Evolutionary conservation across 306 rosid species (phyloP).

Genomic region (Begonia loranthoides): DNA sequence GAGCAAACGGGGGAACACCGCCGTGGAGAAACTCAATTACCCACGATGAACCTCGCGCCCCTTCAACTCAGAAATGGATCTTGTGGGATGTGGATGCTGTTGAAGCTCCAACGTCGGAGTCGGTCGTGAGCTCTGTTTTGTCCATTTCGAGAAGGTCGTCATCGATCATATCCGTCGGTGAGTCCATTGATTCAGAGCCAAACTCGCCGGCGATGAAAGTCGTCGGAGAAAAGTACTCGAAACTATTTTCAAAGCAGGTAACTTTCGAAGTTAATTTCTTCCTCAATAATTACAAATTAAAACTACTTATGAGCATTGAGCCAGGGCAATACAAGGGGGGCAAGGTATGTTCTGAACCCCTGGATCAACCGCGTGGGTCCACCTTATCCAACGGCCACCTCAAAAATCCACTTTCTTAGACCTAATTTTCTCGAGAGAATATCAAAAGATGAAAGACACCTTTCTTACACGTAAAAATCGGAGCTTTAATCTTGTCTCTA

Average conservation of each 20-base stretch:
- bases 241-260: neutral
- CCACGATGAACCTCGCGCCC: conserved; percentile 35
- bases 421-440: no score
- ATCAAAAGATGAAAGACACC: no score
- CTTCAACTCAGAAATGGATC: conserved; percentile 42
- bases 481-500: no score
- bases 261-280: no score
- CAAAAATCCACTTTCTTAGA: no score
- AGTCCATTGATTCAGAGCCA: conserved; percentile 15
- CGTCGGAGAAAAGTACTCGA: conserved; percentile 7
- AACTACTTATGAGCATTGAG: no score
- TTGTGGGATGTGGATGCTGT: conserved; percentile 52
- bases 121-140: conserved; percentile 9
- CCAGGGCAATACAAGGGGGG: no score
- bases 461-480: no score
- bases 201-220: conserved; percentile 33
- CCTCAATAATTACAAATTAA: no score
- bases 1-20: conserved; percentile 70
- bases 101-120: conserved; percentile 20
- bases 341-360: no score
- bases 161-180: conserved; percentile 25
- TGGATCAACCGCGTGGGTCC: no score
- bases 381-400: no score
- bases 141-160: conserved; percentile 23
- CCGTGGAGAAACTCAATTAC: conserved; percentile 82